Base-by-base conservation (phyloP, 139 green algal species). In the Ettlia oleoabundans region DNA sequence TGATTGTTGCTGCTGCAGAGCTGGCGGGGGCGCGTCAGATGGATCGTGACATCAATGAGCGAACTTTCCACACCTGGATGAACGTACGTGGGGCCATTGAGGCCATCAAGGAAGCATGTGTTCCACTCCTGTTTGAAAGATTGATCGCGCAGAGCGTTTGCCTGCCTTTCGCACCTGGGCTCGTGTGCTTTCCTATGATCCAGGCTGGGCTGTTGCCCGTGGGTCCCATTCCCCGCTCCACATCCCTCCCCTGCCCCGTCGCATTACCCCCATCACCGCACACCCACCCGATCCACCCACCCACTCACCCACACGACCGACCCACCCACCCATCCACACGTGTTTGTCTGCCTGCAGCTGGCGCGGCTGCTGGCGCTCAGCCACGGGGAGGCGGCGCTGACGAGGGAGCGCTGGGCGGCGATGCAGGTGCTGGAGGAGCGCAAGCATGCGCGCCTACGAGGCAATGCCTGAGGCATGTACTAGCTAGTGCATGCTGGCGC, bases 51-150 rank as follows among this genome's bases (percentile, higher is more conserved):
- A 32, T 86, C 4, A 68, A 33, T 42, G 52, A 71, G 51, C 41
- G 70, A 22, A 78, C 74, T 61, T 83, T 91, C 52, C 87, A 91
- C 72, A 66, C 41, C 26, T 89, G 84, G 84, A 75, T 91, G 73
- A 91, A 83, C 42, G 70, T 90, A 61, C 38, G 79, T 78, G 24
- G 4, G 63, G n/a, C n/a, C n/a, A n/a, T n/a, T n/a, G n/a, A n/a
- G 24, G 32, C 24, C 58, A 66, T 10, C 10, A 58, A 58, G 47
- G 47, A 58, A 58, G 10, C 47, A 58, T n/a, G n/a, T n/a, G n/a
- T n/a, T n/a, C n/a, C n/a, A n/a, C n/a, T n/a, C n/a, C n/a, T n/a
- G n/a, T n/a, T n/a, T n/a, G n/a, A n/a, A n/a, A n/a, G n/a, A n/a
- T n/a, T n/a, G n/a, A n/a, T n/a, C n/a, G n/a, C n/a, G n/a, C n/a